phyloP scores from a whole-genome alignment of 305 asterid species.

The Stenogyne calaminthoides region DNA sequence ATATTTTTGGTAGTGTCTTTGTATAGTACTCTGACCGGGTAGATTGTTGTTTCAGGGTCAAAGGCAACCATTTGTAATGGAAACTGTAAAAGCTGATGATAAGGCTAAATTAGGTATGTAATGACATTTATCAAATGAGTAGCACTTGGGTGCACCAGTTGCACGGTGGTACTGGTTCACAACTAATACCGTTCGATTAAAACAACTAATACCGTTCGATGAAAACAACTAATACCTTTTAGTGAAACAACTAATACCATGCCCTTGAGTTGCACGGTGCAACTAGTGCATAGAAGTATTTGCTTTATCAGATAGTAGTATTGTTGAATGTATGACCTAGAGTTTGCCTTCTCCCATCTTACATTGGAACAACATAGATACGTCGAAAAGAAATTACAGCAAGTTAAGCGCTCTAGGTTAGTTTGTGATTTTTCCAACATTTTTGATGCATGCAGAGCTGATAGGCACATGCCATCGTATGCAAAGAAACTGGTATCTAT shows the following conservation, averaged over 20 bases:
- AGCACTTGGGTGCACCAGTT: too few species aligned
- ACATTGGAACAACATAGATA: neutral
- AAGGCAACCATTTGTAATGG: slow-evolving; percentile 83
- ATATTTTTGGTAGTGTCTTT: slow-evolving; percentile 5
- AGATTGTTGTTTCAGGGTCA: slow-evolving; percentile 58
- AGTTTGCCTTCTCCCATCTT: neutral
- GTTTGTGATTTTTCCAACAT: slow-evolving; percentile 16
- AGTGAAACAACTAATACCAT: too few species aligned
- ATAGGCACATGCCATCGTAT: slow-evolving; percentile 80
- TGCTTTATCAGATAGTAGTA: neutral
- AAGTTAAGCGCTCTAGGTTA: neutral
- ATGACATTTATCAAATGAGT: slow-evolving; percentile 9
- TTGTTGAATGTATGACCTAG: slow-evolving; percentile 1
- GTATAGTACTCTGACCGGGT: slow-evolving; percentile 5
- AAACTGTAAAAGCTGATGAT: slow-evolving; percentile 97
- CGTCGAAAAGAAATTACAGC: neutral
- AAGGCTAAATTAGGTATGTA: slow-evolving; percentile 78
- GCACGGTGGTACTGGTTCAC: too few species aligned
- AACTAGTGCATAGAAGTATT: too few species aligned
- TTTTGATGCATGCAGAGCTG: slow-evolving; percentile 69
- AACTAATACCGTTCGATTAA: too few species aligned
- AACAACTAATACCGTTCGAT: too few species aligned
- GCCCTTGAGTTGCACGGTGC: too few species aligned
- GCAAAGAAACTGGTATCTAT: slow-evolving; percentile 80
- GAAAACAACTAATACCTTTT: too few species aligned